phyloP scores from a whole-genome alignment of 2,329 filamentous ascomycete species.

The Arthrinium phaeospermum region DNA sequence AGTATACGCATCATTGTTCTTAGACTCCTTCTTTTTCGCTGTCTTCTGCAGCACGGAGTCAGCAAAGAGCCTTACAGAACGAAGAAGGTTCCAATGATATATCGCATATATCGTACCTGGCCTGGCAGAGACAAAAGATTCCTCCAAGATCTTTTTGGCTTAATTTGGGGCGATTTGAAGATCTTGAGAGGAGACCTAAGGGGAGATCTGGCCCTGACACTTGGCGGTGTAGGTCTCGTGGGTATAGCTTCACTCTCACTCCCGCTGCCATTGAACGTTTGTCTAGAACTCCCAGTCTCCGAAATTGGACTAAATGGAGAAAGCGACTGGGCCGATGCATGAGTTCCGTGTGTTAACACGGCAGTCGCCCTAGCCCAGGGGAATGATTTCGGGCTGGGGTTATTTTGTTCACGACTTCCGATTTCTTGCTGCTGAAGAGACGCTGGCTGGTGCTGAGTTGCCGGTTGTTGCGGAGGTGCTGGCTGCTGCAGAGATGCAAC shows the following conservation, averaged over 20 bases:
- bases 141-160: constrained; percentile 20
- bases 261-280: background rate
- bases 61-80: background rate
- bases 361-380: background rate
- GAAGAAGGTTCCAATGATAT: background rate
- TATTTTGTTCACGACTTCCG: background rate
- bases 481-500: constrained; percentile 52
- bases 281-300: background rate
- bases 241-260: background rate
- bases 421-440: constrained; percentile 26
- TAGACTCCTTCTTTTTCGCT: background rate
- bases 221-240: background rate
- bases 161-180: background rate
- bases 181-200: background rate
- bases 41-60: background rate
- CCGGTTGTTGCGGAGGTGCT: background rate
- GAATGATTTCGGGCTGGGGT: background rate
- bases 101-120: constrained; percentile 3
- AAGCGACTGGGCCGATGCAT: background rate
- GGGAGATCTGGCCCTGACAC: background rate
- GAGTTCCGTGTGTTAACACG: background rate
- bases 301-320: background rate
- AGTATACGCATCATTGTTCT: constrained; percentile 23
- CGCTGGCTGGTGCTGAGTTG: no score
- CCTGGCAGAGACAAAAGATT: constrained; percentile 1